Conservation (phyloP, 169 alveolate species). For the Plasmodium ovale region DNA sequence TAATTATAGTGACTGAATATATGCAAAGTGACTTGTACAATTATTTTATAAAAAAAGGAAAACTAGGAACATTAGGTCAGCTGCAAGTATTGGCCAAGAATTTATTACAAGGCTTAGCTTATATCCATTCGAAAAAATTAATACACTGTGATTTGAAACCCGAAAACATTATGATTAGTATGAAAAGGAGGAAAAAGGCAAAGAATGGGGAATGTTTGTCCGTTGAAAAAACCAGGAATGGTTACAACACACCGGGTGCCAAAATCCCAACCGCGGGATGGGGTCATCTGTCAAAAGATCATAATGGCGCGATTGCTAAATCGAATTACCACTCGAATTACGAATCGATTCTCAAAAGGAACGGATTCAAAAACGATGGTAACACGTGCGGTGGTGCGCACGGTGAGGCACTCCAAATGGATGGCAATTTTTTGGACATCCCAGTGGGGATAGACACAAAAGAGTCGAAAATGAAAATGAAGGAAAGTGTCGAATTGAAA, state of each 20-base stretch:
- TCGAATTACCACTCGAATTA: neutral
- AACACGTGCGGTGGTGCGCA: no score
- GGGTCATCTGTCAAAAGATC: no score
- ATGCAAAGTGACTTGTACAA: conserved; percentile 92
- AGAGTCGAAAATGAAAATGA: no score
- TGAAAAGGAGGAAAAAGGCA: conserved; percentile 31
- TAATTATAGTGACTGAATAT: conserved; percentile 95
- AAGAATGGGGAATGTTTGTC: neutral
- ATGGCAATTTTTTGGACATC: no score
- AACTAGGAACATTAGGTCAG: conserved; percentile 81
- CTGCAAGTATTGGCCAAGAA: conserved; percentile 67
- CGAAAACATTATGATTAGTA: conserved; percentile 91
- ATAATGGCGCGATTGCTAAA: no score
- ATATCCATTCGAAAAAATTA: conserved; percentile 94
- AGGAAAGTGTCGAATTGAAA: no score
- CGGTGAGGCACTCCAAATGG: no score
- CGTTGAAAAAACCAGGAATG: neutral
- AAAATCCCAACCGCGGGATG: no score
- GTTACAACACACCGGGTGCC: conserved; percentile 14
- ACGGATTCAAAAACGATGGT: neutral
- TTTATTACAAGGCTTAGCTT: conserved; percentile 77
- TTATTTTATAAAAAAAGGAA: conserved; percentile 89
- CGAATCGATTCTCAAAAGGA: neutral
- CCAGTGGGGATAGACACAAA: no score
- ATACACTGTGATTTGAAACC: conserved; percentile 98